Evolutionary conservation across 2,329 filamentous ascomycete genomes (phyloP).

Genomic region (Exserohilum turcica): DNA sequence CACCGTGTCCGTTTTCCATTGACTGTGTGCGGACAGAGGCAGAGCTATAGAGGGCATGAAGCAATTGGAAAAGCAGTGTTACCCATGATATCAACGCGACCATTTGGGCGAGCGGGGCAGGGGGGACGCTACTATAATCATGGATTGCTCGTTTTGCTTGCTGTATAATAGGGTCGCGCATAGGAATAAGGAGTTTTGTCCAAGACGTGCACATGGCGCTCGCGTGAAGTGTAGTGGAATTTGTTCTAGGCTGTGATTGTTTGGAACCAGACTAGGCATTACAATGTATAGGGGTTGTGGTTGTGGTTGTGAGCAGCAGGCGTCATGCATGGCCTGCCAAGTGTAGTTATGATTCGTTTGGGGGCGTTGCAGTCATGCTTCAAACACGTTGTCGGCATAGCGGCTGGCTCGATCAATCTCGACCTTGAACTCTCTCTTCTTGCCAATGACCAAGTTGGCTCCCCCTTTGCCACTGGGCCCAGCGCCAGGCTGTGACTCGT

Average conservation of each 20-base stretch:
- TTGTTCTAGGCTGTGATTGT: background rate
- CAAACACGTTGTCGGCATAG: conserved; percentile 3
- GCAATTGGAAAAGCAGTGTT: conserved; percentile 30
- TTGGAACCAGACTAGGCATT: no score
- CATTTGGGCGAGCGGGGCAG: conserved; percentile 10
- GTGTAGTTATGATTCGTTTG: background rate
- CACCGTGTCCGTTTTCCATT: conserved; percentile 11
- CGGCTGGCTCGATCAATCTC: conserved; percentile 32
- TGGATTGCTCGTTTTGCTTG: conserved; percentile 27
- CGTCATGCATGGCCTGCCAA: background rate
- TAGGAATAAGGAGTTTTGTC: conserved; percentile 29
- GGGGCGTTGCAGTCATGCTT: background rate
- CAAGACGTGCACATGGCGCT: background rate
- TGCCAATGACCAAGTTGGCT: conserved; percentile 36
- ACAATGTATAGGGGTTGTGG: background rate
- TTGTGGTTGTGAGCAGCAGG: background rate
- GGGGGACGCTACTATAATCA: conserved; percentile 14
- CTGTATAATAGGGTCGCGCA: conserved; percentile 43
- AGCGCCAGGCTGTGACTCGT: conserved; percentile 17
- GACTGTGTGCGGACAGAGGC: conserved; percentile 13
- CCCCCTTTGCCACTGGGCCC: conserved; percentile 4
- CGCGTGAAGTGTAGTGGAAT: background rate
- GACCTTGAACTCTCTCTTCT: conserved; percentile 39
- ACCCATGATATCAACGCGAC: conserved; percentile 19
- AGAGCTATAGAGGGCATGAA: conserved; percentile 17